Conservation (phyloP, 441 rosid species). For the Pelargonium citronellum region DNA sequence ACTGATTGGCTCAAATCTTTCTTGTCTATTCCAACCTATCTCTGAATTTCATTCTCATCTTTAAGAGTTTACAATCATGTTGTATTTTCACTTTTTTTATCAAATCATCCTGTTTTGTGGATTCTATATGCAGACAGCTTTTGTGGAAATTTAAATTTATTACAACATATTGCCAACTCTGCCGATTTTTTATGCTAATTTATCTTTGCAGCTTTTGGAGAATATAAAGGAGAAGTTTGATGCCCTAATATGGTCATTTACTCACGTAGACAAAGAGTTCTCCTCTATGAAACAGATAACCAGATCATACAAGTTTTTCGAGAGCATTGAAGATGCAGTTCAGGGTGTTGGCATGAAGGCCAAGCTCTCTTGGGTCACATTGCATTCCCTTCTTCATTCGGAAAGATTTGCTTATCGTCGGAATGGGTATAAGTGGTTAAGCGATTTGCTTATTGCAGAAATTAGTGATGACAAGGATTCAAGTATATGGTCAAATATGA, state of each 20-base stretch:
- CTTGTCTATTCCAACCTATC: neutral
- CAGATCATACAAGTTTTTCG: slow-evolving; percentile 63
- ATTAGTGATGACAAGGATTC: slow-evolving; percentile 64
- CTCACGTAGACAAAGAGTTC: slow-evolving; percentile 91
- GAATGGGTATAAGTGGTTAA: slow-evolving; percentile 94
- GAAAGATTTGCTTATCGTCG: slow-evolving; percentile 70
- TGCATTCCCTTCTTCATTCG: slow-evolving; percentile 98
- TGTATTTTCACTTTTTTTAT: neutral
- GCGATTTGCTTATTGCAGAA: slow-evolving; percentile 89
- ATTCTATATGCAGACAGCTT: neutral
- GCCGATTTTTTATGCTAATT: slow-evolving; percentile 18
- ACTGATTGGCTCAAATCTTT: neutral
- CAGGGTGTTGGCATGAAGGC: slow-evolving; percentile 44
- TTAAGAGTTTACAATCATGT: neutral
- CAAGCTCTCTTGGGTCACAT: slow-evolving; percentile 76
- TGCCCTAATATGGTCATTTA: slow-evolving; percentile 65
- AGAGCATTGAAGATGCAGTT: slow-evolving; percentile 39
- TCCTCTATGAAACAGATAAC: slow-evolving; percentile 67
- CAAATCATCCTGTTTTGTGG: neutral
- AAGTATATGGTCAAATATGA: slow-evolving; percentile 66
- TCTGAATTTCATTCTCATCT: neutral
- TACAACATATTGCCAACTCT: neutral
- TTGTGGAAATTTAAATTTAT: neutral
- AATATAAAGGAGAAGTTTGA: slow-evolving; percentile 76
- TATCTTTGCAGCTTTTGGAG: slow-evolving; percentile 73